A percentile compares a stretch with the other conserved stretches of the same genome.
Evolutionary conservation across 495 filamentous ascomycete species (phyloP).

Genomic region (Lichina pygmaea): DNA sequence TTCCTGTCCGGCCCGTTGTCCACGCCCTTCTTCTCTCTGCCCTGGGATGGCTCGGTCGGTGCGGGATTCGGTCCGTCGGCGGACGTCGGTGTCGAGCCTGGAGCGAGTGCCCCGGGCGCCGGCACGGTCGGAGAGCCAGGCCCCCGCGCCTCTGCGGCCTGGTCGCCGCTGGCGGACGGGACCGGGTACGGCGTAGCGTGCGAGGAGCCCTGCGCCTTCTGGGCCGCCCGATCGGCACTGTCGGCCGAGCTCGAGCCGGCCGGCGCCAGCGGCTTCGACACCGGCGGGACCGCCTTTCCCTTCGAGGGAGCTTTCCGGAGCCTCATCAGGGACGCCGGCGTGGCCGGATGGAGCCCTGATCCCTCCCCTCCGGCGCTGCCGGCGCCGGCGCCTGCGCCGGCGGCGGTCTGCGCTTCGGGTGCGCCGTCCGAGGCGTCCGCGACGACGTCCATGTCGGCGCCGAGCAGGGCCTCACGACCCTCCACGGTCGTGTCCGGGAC

Average conservation of each 20-base stretch:
- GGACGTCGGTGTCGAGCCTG: background rate
- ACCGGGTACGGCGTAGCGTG: background rate
- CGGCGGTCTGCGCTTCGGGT: background rate
- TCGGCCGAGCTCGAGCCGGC: background rate
- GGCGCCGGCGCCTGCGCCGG: background rate
- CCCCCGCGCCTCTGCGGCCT: background rate
- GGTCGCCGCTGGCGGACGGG: background rate
- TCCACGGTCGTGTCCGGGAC: conserved; percentile 11
- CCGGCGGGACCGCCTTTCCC: conserved; percentile 4
- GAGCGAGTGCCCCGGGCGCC: conserved; percentile 2
- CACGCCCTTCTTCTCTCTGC: background rate
- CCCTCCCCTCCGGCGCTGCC: conserved; percentile 2
- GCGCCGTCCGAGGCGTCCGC: background rate
- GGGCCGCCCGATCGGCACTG: background rate
- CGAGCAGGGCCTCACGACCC: background rate
- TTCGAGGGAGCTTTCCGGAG: conserved; percentile 10
- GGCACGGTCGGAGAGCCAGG: background rate
- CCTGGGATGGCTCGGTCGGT: conserved; percentile 5
- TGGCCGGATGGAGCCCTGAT: conserved; percentile 26
- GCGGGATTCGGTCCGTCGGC: background rate
- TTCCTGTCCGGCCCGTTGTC: no score
- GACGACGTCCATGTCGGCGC: background rate
- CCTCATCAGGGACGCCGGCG: conserved; percentile 68
- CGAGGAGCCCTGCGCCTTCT: background rate
- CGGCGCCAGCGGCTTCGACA: background rate